These are phyloP conservation scores for Yamadazyma paraphyllophila DNA, from an alignment of 805 yeast species.

Conservation along the genomic window DNA sequence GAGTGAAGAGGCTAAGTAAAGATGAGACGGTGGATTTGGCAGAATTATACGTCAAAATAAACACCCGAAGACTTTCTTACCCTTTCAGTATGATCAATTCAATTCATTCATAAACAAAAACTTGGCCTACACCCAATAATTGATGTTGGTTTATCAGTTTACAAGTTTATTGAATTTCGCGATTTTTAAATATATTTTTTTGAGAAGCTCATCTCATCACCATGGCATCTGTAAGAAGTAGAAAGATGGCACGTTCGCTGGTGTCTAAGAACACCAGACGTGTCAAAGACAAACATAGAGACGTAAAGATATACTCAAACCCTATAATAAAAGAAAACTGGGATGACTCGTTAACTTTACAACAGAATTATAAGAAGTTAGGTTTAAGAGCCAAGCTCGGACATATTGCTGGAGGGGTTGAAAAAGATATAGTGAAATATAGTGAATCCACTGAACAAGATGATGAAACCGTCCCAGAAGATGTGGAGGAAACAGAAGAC, in stretches of 20 bases:
- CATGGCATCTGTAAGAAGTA: conserved; percentile 77
- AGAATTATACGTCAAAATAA: too few relatives aligned
- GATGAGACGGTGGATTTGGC: too few relatives aligned
- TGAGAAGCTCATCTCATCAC: conserved; percentile 7
- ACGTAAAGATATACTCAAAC: conserved; percentile 64
- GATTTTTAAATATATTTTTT: background rate
- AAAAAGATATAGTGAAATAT: conserved; percentile 48
- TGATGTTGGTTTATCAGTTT: too few relatives aligned
- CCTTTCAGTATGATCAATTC: too few relatives aligned
- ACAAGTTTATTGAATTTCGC: background rate
- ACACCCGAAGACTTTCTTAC: too few relatives aligned
- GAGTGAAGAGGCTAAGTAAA: too few relatives aligned
- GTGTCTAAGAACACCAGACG: conserved; percentile 68
- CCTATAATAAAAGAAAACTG: conserved; percentile 86
- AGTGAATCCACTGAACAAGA: conserved; percentile 34
- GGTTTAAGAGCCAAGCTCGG: conserved; percentile 74
- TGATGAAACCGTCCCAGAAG: conserved; percentile 36
- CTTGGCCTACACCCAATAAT: too few relatives aligned
- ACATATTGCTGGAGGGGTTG: conserved; percentile 77
- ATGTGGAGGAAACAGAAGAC: conserved; percentile 44
- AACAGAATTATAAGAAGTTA: conserved; percentile 80
- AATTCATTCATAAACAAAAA: too few relatives aligned
- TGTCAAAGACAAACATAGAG: conserved; percentile 65
- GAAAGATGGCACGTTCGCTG: conserved; percentile 77
- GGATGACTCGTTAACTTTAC: conserved; percentile 78